Percentiles rank a stretch among this genome's conserved stretches.
Evolutionary conservation across 345 rosid species (phyloP).

Genomic region (Cardamine resedifolia): DNA sequence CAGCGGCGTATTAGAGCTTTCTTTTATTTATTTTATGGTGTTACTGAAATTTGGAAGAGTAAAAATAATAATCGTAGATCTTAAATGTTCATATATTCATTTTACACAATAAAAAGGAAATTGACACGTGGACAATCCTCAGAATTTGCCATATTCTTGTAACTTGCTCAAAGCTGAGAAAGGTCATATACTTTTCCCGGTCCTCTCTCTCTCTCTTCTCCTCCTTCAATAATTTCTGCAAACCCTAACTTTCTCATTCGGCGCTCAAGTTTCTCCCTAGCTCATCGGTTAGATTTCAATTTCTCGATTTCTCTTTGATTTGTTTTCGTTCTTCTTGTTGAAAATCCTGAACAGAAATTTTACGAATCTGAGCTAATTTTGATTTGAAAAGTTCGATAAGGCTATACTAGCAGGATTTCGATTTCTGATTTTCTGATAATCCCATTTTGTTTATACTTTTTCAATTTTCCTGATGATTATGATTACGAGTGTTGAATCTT

Average conservation of each 20-base stretch:
- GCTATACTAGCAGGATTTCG: neutral
- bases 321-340: neutral
- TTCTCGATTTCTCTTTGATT: neutral
- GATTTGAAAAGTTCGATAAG: constrained; percentile 1
- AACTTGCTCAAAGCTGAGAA: constrained; percentile 35
- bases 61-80: neutral
- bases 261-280: constrained; percentile 28
- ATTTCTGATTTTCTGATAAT: constrained; percentile 17
- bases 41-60: neutral
- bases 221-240: constrained; percentile 14
- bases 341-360: neutral
- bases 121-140: constrained; percentile 30
- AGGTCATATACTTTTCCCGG: constrained; percentile 33
- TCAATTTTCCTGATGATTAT: neutral
- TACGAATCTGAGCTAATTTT: constrained; percentile 27
- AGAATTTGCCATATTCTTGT: constrained; percentile 31
- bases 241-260: constrained; percentile 40
- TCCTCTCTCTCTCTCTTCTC: constrained; percentile 25
- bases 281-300: constrained; percentile 22
- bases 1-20: neutral
- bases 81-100: neutral
- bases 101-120: constrained; percentile 2
- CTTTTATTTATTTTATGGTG: neutral
- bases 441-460: neutral
- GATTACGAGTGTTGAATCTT: constrained; percentile 26